These are phyloP conservation scores for Solanum paucissectum DNA, from an alignment of 257 asterid genomes.

Conservation along the genomic window DNA sequence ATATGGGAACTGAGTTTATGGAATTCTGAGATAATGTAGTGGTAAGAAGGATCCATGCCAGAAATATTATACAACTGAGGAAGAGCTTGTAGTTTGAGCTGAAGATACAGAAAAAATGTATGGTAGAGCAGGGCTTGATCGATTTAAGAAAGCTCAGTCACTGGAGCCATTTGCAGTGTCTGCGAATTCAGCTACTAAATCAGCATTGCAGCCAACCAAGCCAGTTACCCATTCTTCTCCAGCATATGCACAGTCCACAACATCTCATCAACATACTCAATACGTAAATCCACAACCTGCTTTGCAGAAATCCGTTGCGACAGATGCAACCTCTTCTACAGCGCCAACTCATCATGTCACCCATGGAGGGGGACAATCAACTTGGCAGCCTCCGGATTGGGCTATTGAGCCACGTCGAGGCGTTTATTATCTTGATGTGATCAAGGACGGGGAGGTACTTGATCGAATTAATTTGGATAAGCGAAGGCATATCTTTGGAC, in stretches of 20 bases:
- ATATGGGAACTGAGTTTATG: neutral
- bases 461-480: constrained; percentile 70
- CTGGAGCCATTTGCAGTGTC: constrained; percentile 76
- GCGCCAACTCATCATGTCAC: constrained; percentile 49
- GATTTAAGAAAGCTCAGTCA: constrained; percentile 86
- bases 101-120: constrained; percentile 35
- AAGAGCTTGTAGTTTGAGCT: neutral
- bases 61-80: neutral
- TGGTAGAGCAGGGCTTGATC: constrained; percentile 85
- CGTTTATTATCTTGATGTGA: constrained; percentile 73
- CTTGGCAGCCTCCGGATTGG: constrained; percentile 99
- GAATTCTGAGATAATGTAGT: neutral
- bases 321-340: constrained; percentile 24
- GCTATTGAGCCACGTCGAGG: constrained; percentile 94
- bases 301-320: constrained; percentile 20
- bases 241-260: constrained; percentile 28
- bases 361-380: constrained; percentile 90
- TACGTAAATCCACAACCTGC: constrained; percentile 22
- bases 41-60: neutral
- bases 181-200: constrained; percentile 30
- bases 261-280: constrained; percentile 29
- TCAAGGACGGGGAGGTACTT: constrained; percentile 93
- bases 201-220: constrained; percentile 13
- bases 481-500: constrained; percentile 75
- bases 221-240: constrained; percentile 17